Base-by-base conservation (phyloP, 208 protist genomes). In the Endotrypanum monterogeii region DNA sequence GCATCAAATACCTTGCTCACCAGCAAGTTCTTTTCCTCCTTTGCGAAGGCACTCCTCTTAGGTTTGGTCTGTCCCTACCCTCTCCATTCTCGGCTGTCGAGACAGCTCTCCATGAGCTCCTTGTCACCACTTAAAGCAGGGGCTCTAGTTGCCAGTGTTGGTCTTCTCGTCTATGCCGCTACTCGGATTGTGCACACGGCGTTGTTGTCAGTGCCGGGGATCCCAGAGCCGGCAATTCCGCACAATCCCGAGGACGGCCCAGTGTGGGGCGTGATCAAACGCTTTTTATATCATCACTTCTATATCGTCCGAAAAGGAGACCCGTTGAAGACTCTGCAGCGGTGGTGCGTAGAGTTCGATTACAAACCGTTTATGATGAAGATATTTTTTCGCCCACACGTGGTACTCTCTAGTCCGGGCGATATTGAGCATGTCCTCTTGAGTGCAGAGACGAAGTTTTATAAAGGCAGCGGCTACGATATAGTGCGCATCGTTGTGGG, bases 401-500 rank as follows among this genome's bases (percentile, higher is more conserved):
- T 88, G 52, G 83, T 90, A 51, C 61, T 90, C 32, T 90, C 86
- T 16, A 72, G 74, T 60, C 78, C 86, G 6, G 69, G 9, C 12
- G 86, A 90, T 67, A 67, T 85, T 54, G 86, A 90, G 80, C 77
- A 86, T 30, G 66, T 90, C 16, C 61, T 90, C 70, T 63, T 90
- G 41, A 70, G 65, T 23, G 83, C 84, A 9, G 83, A 88, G 65
- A 54, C 67, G 23, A 78, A 71, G 23, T 90, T 87, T 52, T 28
- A 58, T 48, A 88, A 90, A 68, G 71, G 55, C 55, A 71, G 73
- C n/a, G 83, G 86, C 55, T 88, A 88, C 74, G 80, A 88, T 82
- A 74, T 85, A 18, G 78, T 90, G 44, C 83, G 86, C 75, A 79
- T 73, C 62, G 71, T 87, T 51, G 86, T 90, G 61, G 86, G 85